Percentiles rank a stretch among this genome's conserved stretches.
These are phyloP conservation scores for Binderoboletus segoi DNA, from an alignment of 1,284 basidiomycete species.

Conservation along the genomic window DNA sequence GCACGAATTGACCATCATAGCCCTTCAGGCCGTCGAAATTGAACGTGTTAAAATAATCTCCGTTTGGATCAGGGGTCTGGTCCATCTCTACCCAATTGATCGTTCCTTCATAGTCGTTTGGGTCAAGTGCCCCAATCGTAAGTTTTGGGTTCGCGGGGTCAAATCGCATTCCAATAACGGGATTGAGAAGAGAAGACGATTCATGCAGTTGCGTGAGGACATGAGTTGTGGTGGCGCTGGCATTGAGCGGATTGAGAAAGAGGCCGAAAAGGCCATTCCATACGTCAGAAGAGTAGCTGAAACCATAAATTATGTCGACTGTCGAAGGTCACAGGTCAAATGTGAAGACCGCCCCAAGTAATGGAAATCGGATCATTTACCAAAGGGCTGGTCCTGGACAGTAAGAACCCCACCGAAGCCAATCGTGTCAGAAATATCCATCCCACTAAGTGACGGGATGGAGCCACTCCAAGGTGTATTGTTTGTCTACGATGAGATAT, in stretches of 20 bases:
- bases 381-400: constrained; percentile 17
- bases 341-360: neutral
- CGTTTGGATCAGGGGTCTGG: constrained; percentile 15
- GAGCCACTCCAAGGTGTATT: constrained; percentile 14
- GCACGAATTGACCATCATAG: constrained; percentile 29
- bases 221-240: constrained; percentile 10
- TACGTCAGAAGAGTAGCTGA: too few relatives aligned
- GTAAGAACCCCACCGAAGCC: constrained; percentile 25
- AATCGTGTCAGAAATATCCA: constrained; percentile 20
- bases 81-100: constrained; percentile 33
- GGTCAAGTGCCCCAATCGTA: constrained; percentile 35
- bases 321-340: too few relatives aligned
- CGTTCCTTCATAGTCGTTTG: constrained; percentile 35
- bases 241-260: constrained; percentile 26
- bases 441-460: constrained; percentile 18
- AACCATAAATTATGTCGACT: too few relatives aligned
- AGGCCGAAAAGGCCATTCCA: constrained; percentile 31
- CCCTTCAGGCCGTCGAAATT: constrained; percentile 34
- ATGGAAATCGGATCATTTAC: neutral
- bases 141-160: constrained; percentile 30
- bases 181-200: constrained; percentile 11
- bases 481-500: constrained; percentile 13
- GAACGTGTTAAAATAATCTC: constrained; percentile 22
- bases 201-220: constrained; percentile 19
- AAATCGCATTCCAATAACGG: constrained; percentile 35